Conservation (phyloP, 139 green algal species). For the Dunaliella primolecta region DNA sequence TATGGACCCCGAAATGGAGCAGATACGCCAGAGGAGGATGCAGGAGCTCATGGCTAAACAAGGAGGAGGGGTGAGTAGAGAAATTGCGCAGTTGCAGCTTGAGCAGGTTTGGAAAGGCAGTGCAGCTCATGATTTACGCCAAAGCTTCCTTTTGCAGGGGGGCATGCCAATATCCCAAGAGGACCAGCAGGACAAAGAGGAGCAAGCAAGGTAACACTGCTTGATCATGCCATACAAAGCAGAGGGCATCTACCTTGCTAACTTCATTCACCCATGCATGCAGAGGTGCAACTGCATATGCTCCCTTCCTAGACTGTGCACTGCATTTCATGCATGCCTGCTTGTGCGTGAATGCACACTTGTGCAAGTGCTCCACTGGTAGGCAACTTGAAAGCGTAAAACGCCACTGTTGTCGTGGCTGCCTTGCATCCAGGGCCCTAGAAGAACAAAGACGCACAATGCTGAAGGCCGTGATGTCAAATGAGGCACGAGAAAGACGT, state of each 20-base stretch:
- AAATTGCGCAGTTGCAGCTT: too few relatives aligned
- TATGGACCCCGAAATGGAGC: slow-evolving; percentile 1
- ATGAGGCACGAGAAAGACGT: slow-evolving; percentile 76
- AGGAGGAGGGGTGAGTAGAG: slow-evolving; percentile 1
- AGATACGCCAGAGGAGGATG: neutral
- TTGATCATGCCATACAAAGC: too few relatives aligned
- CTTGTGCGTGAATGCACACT: neutral
- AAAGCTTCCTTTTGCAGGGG: neutral
- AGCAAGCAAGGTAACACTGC: neutral
- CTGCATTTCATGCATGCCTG: neutral
- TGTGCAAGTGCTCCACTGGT: too few relatives aligned
- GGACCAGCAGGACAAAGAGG: neutral
- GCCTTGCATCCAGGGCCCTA: slow-evolving; percentile 44
- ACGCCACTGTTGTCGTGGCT: too few relatives aligned
- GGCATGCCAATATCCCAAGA: neutral
- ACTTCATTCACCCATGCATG: too few relatives aligned
- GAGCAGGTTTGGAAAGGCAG: too few relatives aligned
- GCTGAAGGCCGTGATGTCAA: slow-evolving; percentile 71
- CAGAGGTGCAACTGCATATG: too few relatives aligned
- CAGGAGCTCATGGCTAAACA: neutral
- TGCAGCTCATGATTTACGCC: too few relatives aligned
- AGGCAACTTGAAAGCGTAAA: too few relatives aligned
- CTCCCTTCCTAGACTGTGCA: neutral
- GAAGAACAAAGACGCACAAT: slow-evolving; percentile 79
- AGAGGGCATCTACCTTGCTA: too few relatives aligned